Conservation (phyloP, 768 basidiomycete species). For the Mycena alexandri region DNA sequence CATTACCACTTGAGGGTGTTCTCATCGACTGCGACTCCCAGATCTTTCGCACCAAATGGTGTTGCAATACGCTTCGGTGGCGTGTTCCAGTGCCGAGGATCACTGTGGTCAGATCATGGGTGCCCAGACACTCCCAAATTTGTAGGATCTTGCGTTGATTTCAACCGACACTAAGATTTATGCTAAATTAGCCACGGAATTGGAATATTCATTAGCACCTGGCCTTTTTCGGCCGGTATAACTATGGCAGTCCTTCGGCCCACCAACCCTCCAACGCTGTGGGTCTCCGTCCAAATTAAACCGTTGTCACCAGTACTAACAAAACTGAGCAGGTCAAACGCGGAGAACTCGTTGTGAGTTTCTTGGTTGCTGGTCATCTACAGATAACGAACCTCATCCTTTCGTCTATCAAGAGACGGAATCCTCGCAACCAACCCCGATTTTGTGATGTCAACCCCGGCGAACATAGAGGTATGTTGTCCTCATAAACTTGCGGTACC, state of each 20-base stretch:
- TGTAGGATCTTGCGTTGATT: neutral
- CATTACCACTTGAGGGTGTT: too few species aligned
- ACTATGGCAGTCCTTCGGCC: slow-evolving; percentile 16
- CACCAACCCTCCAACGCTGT: slow-evolving; percentile 1
- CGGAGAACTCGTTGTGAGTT: slow-evolving; percentile 17
- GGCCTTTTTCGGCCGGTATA: slow-evolving; percentile 12
- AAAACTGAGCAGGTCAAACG: neutral
- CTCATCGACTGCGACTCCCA: neutral
- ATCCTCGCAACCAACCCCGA: slow-evolving; percentile 20
- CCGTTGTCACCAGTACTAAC: too few species aligned
- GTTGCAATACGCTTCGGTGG: slow-evolving; percentile 6
- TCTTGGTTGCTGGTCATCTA: neutral
- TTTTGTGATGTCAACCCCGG: slow-evolving; percentile 11
- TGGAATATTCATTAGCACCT: slow-evolving; percentile 6
- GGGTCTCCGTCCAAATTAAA: neutral
- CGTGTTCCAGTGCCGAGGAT: slow-evolving; percentile 8
- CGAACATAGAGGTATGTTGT: slow-evolving; percentile 4
- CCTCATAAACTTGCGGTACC: neutral
- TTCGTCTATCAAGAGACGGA: neutral
- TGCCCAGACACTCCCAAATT: slow-evolving; percentile 17
- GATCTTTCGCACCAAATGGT: slow-evolving; percentile 19
- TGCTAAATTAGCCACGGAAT: slow-evolving; percentile 19
- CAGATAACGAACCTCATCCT: too few species aligned
- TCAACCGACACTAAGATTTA: neutral
- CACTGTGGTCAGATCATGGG: slow-evolving; percentile 11